Conservation (phyloP, 495 filamentous ascomycete genomes). For the Penicillium odoratum region DNA sequence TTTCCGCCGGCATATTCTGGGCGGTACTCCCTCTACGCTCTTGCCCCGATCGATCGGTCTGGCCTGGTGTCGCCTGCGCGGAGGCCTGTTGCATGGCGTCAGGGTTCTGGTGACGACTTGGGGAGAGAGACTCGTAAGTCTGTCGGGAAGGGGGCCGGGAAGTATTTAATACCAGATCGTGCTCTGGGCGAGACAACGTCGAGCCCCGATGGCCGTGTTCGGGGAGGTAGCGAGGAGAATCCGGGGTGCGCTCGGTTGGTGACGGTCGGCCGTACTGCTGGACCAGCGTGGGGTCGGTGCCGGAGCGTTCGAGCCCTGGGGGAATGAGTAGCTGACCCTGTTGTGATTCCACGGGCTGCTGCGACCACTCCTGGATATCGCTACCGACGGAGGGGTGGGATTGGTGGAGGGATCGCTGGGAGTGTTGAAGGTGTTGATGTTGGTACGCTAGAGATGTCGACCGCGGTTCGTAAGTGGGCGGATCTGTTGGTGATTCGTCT, state of each 20-base stretch:
- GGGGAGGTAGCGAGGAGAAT: conserved; percentile 26
- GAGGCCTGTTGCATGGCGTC: conserved; percentile 38
- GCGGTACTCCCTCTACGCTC: conserved; percentile 22
- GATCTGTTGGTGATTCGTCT: conserved; percentile 13
- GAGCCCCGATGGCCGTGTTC: conserved; percentile 16
- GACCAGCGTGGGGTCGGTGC: conserved; percentile 30
- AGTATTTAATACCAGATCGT: conserved; percentile 26
- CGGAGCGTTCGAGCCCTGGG: conserved; percentile 28
- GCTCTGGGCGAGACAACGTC: conserved; percentile 13
- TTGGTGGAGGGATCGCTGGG: conserved; percentile 13
- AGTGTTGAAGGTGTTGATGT: conserved; percentile 16
- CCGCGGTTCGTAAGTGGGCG: conserved; percentile 16
- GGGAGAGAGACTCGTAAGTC: conserved; percentile 46
- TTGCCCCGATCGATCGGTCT: conserved; percentile 17
- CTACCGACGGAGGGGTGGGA: conserved; percentile 8
- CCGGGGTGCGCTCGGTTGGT: conserved; percentile 33
- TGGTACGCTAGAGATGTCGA: conserved; percentile 20
- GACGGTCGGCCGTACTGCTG: conserved; percentile 51
- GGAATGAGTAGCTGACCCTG: conserved; percentile 14
- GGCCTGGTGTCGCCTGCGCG: conserved; percentile 20
- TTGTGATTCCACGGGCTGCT: conserved; percentile 1
- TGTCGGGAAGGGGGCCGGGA: conserved; percentile 61
- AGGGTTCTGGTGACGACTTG: conserved; percentile 26
- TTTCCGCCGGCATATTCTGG: conserved; percentile 34
- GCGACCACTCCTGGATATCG: conserved; percentile 1